Conservation (phyloP, 768 basidiomycete genomes). For the Termitomyces sp. region DNA sequence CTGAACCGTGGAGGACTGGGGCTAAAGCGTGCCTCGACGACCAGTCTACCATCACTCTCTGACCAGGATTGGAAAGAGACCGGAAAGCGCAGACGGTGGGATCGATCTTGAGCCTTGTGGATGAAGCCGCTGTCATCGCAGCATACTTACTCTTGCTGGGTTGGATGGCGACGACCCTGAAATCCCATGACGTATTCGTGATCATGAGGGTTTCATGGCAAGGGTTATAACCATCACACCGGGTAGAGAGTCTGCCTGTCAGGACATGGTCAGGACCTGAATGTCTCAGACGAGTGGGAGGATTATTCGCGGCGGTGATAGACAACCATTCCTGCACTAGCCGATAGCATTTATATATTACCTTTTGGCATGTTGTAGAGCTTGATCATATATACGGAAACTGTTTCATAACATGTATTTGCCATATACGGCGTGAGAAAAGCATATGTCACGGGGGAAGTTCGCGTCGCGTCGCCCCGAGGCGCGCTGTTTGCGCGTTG, state of each 20-base stretch:
- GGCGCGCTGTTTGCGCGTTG: conserved; percentile 35
- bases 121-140: neutral
- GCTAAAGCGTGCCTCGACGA: conserved; percentile 26
- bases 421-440: conserved; percentile 12
- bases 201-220: too few species aligned
- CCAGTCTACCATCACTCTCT: conserved; percentile 19
- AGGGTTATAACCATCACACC: too few species aligned
- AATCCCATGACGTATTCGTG: neutral
- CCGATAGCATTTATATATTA: neutral
- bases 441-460: conserved; percentile 16
- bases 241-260: neutral
- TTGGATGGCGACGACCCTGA: neutral
- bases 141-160: neutral
- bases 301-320: neutral
- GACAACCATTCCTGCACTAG: neutral
- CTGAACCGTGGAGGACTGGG: conserved; percentile 58
- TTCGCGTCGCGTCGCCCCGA: conserved; percentile 28
- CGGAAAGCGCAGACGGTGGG: conserved; percentile 42
- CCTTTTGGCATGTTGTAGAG: neutral
- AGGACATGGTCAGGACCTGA: neutral
- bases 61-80: conserved; percentile 38
- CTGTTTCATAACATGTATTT: neutral
- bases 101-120: conserved; percentile 12
- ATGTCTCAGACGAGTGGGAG: neutral
- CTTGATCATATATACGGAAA: too few species aligned